Evolutionary conservation across 768 basidiomycete species (phyloP).

Genomic region (Mycena capillaripes): DNA sequence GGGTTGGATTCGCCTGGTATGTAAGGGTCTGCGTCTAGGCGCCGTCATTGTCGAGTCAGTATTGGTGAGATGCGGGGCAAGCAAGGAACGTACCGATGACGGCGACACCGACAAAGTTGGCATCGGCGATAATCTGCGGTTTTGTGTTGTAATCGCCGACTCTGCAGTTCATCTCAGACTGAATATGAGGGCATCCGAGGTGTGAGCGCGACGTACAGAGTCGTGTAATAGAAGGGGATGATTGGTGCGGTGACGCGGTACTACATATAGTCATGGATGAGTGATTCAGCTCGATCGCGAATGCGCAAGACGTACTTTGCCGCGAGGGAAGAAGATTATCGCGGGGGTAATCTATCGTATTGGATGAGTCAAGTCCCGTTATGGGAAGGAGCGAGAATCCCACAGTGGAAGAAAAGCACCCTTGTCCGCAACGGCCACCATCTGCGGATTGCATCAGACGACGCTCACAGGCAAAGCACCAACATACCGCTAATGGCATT

Average conservation of each 20-base stretch:
- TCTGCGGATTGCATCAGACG: not conserved
- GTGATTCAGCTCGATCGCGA: not conserved
- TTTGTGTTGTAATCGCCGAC: conserved; percentile 18
- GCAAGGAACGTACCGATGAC: conserved; percentile 44
- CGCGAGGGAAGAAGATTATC: conserved; percentile 23
- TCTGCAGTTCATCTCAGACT: not conserved
- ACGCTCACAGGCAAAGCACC: not conserved
- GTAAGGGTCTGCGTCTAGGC: conserved; percentile 21
- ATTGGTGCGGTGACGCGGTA: conserved; percentile 22
- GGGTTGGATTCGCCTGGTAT: not conserved
- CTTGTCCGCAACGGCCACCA: conserved; percentile 8
- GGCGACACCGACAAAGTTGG: conserved; percentile 47
- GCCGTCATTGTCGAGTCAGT: no score
- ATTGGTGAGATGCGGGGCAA: no score
- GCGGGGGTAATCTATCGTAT: conserved; percentile 13
- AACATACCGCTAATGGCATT: conserved; percentile 14
- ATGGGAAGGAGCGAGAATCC: not conserved
- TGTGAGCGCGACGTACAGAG: not conserved
- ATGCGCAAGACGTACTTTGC: not conserved
- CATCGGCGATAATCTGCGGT: conserved; percentile 35
- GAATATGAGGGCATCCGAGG: not conserved
- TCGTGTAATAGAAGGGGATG: conserved; percentile 21
- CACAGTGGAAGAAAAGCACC: conserved; percentile 17
- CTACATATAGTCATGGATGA: no score
- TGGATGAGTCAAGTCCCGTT: not conserved